Evolutionary conservation across 495 filamentous ascomycete genomes (phyloP), one percentile per base, ranked within the genome.

Genomic region (Hyaloscypha variabilis): DNA sequence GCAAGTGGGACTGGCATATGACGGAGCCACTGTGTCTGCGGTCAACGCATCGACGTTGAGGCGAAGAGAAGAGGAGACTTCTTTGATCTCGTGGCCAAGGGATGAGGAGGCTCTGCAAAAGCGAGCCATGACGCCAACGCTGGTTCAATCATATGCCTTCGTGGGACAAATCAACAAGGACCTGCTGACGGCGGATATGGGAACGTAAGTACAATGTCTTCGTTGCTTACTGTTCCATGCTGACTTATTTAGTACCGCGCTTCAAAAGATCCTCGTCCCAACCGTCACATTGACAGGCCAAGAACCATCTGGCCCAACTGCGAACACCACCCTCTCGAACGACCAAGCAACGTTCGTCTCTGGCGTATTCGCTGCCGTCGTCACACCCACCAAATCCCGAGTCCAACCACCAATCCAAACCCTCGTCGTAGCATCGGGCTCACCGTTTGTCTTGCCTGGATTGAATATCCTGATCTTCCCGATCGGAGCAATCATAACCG

Each of bases 261-360:
- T 90, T 13, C 81, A 87, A 73, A 73, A 79, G 2, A 77, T 91
- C 34, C 82, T 92, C 64, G 84, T 87, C 64, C 90, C 90, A 2
- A 71, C 75, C 30, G 84, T 93, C 63, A 82, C 81, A 3, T 79
- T 93, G 53, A 79, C 81, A 6, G 88, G 79, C 8, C 76, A 60
- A 25, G 80, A 78, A 60, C 65, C 75, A 25, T 70, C 72, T 17
- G 82, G 82, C 21, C 68, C 76, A 58, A 60, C 67, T 2, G 73
- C 91, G 62, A 83, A 71, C 67, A 88, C 89, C 46, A 83, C 82
- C 31, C 83, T 92, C 25, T 86, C 87, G 8, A 81, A 82, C 19
- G 82, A 85, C 75, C 85, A 88, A 69, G 86, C 89, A 23, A 85
- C 82, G 10, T 93, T 92, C 58, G 84, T 93, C 51, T 81, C 79